Evolutionary conservation across 345 rosid species (phyloP).

Genomic region (Hibiscus tridactylites): DNA sequence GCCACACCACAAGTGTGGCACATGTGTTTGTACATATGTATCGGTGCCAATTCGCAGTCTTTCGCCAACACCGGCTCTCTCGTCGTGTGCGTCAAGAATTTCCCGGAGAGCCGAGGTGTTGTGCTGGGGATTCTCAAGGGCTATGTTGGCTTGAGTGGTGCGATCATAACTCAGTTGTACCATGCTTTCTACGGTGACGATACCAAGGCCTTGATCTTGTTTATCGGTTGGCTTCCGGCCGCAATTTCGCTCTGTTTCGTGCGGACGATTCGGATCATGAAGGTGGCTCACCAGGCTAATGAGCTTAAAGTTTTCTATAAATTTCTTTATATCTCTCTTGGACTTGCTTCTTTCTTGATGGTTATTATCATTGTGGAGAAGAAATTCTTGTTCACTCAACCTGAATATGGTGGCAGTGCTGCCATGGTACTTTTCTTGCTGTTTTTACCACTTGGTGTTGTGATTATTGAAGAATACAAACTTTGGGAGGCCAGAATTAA

Average conservation of each 20-base stretch:
- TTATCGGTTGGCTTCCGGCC: constrained; percentile 55
- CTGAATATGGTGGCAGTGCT: constrained; percentile 37
- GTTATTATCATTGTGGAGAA: constrained; percentile 39
- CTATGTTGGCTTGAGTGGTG: constrained; percentile 47
- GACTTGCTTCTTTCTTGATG: constrained; percentile 52
- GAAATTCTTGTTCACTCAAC: constrained; percentile 13
- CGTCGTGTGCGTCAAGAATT: constrained; percentile 56
- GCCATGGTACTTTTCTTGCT: constrained; percentile 48
- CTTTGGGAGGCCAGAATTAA: constrained; percentile 24
- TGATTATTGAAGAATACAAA: constrained; percentile 41
- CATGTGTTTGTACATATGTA: constrained; percentile 56
- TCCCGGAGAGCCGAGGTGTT: constrained; percentile 51
- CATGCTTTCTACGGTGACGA: constrained; percentile 37
- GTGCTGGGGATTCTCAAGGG: constrained; percentile 56
- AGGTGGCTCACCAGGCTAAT: constrained; percentile 31
- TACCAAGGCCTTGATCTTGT: constrained; percentile 33
- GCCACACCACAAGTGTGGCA: constrained; percentile 38
- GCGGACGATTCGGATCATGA: constrained; percentile 34
- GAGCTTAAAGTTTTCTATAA: constrained; percentile 49
- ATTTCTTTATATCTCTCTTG: constrained; percentile 46
- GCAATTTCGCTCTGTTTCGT: constrained; percentile 41
- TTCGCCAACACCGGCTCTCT: constrained; percentile 55
- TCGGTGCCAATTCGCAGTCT: constrained; percentile 55
- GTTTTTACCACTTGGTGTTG: constrained; percentile 41
- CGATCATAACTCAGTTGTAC: constrained; percentile 45